These are phyloP conservation scores for Crithidia fasciculata DNA, from an alignment of 208 protist species.

Conservation along the genomic window DNA sequence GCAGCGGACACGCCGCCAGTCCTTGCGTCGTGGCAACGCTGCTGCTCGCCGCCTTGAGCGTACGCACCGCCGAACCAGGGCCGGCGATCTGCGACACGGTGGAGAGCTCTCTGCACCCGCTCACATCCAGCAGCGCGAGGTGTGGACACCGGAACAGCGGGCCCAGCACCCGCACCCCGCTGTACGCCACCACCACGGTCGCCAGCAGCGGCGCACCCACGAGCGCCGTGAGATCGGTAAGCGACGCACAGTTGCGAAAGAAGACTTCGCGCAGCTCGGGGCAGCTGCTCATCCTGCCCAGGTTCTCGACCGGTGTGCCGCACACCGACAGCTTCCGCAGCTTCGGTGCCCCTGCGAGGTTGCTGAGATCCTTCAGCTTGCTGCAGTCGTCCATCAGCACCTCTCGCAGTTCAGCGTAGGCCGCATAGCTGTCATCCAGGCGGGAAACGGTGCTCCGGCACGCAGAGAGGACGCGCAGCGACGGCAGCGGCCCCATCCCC, in stretches of 20 bases:
- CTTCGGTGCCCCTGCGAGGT: slow-evolving; percentile 12
- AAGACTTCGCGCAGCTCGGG: slow-evolving; percentile 10
- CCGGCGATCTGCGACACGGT: neutral
- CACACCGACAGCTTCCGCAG: slow-evolving; percentile 1
- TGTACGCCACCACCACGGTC: slow-evolving; percentile 5
- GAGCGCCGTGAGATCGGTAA: neutral
- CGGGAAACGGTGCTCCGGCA: neutral
- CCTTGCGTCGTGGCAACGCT: neutral
- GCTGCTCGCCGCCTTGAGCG: slow-evolving; percentile 7
- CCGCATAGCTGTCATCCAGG: slow-evolving; percentile 1
- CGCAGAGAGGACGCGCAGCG: slow-evolving; percentile 5
- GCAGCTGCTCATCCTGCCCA: neutral
- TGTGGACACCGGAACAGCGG: slow-evolving; percentile 10
- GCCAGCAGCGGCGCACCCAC: neutral
- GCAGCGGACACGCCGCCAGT: neutral
- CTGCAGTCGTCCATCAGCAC: slow-evolving; percentile 8
- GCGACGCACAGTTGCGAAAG: slow-evolving; percentile 8
- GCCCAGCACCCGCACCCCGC: slow-evolving; percentile 3
- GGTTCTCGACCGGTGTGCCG: neutral
- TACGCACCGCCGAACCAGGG: neutral
- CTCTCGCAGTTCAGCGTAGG: neutral
- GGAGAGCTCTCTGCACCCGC: neutral
- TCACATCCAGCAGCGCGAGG: slow-evolving; percentile 6
- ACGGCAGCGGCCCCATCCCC: neutral
- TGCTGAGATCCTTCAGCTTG: neutral